Base-by-base conservation (phyloP, 2,329 filamentous ascomycete species). In the Aspergillus carbonarius region DNA sequence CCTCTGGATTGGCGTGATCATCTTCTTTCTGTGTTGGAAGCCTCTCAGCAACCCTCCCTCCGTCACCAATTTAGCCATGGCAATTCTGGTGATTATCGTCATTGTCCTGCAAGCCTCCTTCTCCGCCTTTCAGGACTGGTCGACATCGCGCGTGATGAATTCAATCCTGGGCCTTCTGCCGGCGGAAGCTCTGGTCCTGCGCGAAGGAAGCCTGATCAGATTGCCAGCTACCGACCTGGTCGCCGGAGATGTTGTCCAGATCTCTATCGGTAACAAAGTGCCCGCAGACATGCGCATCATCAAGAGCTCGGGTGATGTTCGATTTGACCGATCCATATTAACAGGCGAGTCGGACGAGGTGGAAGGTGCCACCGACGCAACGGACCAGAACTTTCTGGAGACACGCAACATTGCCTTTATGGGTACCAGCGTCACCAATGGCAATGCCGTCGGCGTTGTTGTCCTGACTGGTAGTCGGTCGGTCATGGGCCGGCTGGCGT, bases 141-240 rank as follows among this genome's bases (percentile, higher is more conserved):
- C 88, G 1, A 90, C 88, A 0, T 88, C 85, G 7, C 81, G 86
- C 10, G 89, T 92, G 59, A 93, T 93, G 90, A 85, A 86, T 25
- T 91, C 88, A 0, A 93, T 93, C 70, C 87, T 88, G 59, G 87
- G 83, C 27, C 89, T 93, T 84, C 81, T 93, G 17, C 90, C 90
- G 0, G 88, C 91, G 60, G 82, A 87, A 61, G 90, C 87, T 63
- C 77, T 88, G 35, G 82, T 89, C 5, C 73, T 89, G 12, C 84
- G 90, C n/a, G 83, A 90, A 61, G 84, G 85, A 1, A 71, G 74
- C 13, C 78, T 83, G 57, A 69, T 79, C 1, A 80, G 78, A 30
- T 74, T 86, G 3, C 74, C 79, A 1, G 85, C 86, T 0, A 74
- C 79, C 0, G 84, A 91, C 1, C 79, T 93, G n/a, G 89, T 92